Evolutionary conservation across 2,329 filamentous ascomycete genomes (phyloP).

Genomic region (Sarocladium kiliense): DNA sequence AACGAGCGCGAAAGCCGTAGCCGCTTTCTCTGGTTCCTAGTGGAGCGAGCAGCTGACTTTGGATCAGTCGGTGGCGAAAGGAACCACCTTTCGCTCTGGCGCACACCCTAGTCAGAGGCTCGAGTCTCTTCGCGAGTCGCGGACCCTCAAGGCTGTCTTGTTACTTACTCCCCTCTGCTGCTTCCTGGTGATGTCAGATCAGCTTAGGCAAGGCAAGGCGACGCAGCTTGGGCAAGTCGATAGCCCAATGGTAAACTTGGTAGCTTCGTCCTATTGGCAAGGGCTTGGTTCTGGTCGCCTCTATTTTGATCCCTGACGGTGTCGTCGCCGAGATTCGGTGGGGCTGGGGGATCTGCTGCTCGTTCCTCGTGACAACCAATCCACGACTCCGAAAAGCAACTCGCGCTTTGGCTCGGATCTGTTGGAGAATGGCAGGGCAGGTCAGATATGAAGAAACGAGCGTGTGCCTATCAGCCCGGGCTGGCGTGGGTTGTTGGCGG

Average conservation of each 20-base stretch:
- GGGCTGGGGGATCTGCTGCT: slow-evolving; percentile 6
- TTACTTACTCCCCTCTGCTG: neutral
- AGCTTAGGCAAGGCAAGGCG: neutral
- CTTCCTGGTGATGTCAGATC: neutral
- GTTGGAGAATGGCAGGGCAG: neutral
- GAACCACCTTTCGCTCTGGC: slow-evolving; percentile 6
- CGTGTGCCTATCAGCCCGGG: neutral
- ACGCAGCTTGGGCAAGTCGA: neutral
- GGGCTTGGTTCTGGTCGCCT: neutral
- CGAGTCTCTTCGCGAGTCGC: slow-evolving; percentile 5
- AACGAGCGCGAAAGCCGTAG: slow-evolving; percentile 1
- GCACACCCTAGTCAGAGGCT: slow-evolving; percentile 5
- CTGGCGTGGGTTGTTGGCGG: neutral
- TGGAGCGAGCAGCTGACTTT: slow-evolving; percentile 10
- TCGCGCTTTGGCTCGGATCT: neutral
- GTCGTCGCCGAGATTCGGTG: slow-evolving; percentile 1
- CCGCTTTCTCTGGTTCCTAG: neutral
- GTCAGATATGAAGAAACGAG: slow-evolving; percentile 5
- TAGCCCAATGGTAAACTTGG: neutral
- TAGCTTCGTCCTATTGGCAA: neutral
- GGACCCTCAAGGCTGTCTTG: neutral
- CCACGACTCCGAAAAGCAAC: neutral
- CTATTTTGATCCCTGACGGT: neutral
- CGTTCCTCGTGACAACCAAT: slow-evolving; percentile 6
- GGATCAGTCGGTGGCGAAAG: slow-evolving; percentile 7